Percentiles rank a stretch among this genome's conserved stretches.
Conservation (phyloP, 768 basidiomycete genomes). For the Boletus rex-veris region DNA sequence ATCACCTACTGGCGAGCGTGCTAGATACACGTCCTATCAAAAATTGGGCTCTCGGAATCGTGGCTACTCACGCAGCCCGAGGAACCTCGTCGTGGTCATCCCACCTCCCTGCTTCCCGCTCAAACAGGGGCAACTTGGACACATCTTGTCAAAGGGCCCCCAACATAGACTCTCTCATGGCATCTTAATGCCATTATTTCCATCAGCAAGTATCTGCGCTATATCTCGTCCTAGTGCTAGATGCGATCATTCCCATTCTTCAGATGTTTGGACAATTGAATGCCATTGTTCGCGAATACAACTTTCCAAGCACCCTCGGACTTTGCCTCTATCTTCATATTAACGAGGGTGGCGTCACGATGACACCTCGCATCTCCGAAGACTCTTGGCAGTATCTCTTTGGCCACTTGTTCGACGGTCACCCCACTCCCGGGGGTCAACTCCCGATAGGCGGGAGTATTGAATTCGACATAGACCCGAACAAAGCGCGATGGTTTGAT, state of each 20-base stretch:
- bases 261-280: slow-evolving; percentile 75
- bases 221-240: not conserved
- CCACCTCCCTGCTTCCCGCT: slow-evolving; percentile 59
- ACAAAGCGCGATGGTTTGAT: slow-evolving; percentile 74
- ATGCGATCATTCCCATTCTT: not conserved
- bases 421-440: slow-evolving; percentile 32
- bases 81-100: slow-evolving; percentile 62
- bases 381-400: slow-evolving; percentile 75
- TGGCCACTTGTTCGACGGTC: slow-evolving; percentile 53
- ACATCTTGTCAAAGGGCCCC: slow-evolving; percentile 57
- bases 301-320: slow-evolving; percentile 72
- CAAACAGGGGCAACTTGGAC: slow-evolving; percentile 57
- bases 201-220: slow-evolving; percentile 47
- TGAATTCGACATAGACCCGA: slow-evolving; percentile 83
- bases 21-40: slow-evolving; percentile 37
- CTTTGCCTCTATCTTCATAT: slow-evolving; percentile 77
- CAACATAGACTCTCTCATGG: slow-evolving; percentile 62
- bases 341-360: slow-evolving; percentile 49
- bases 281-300: slow-evolving; percentile 79
- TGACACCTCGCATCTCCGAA: slow-evolving; percentile 72
- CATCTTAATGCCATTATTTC: slow-evolving; percentile 69
- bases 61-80: slow-evolving; percentile 35
- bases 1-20: not conserved
- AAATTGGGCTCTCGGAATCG: slow-evolving; percentile 44
- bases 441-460: slow-evolving; percentile 72